Evolutionary conservation across 2,329 filamentous ascomycete species (phyloP), one percentile per base, ranked within the genome.

Genomic region (Diaporthe eres): DNA sequence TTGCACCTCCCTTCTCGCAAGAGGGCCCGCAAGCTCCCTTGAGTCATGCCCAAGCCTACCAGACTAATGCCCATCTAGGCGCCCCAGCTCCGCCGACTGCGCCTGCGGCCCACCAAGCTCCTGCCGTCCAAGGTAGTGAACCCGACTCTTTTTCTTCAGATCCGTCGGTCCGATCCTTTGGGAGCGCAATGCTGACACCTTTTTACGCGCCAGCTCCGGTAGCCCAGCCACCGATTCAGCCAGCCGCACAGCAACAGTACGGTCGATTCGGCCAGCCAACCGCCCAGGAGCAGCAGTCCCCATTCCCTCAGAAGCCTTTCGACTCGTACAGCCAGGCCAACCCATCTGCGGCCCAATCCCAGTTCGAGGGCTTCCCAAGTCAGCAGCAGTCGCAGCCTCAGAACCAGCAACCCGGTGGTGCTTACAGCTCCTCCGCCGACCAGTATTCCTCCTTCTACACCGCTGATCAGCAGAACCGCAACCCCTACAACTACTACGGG

Each of bases 381-480:
- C 91, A 92, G 81, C 90, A 91, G 78, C 87, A 91, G 10, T 90
- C 91, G 80, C 88, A 88, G 82, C 88, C 90, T 47, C 87, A 88
- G 78, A 86, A 84, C 58, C 89, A 90, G 74, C 90, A 91, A 79
- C 90, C 90, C 77, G 91, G 89, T 80, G 92, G 89, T 67, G 90
- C 90, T 44, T 94, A 94, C 85, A 94, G 92, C 80, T 94, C 94
- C 72, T 93, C 92, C 28, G 93, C 93, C 19, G 91, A 88, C 83
- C 95, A 98, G 79, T 98, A 95, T 85, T 93, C 94, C 28, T 93
- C 93, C 8, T 98, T 97, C 86, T 97, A 98, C 84, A 94, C 94
- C 4, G 90, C 93, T 49, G 95, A 95, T 78, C 92, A 88, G 79
- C 92, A 91, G 79, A 88, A 91, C 79, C 93, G 94, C 78, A 92